Percentiles rank a stretch among this genome's conserved stretches.
Conservation (phyloP, 495 filamentous ascomycete genomes). For the Cudoniella acicularis region DNA sequence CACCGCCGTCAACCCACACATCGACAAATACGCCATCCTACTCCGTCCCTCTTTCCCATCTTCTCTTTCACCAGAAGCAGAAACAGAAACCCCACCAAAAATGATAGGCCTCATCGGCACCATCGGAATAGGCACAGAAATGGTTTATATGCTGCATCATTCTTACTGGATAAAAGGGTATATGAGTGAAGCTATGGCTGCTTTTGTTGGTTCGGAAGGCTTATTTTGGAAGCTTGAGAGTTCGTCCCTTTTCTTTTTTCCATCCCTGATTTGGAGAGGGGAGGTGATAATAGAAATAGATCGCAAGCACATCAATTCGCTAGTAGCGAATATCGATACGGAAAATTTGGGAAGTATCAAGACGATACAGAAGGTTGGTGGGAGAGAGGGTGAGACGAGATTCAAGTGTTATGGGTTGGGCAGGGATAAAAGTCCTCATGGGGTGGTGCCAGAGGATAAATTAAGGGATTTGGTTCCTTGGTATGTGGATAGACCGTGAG, state of each 20-base stretch:
- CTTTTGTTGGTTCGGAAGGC: background rate
- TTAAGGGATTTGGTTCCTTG: background rate
- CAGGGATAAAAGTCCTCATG: background rate
- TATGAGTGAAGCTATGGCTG: background rate
- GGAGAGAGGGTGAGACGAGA: background rate
- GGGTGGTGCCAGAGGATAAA: slow-evolving; percentile 2
- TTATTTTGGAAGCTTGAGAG: slow-evolving; percentile 2
- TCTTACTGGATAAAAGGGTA: background rate
- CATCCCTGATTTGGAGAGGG: background rate
- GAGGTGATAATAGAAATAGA: background rate
- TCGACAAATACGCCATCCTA: slow-evolving; percentile 6
- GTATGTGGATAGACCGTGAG: background rate
- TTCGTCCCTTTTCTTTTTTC: background rate
- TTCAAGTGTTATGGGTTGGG: background rate
- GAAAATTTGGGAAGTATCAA: background rate
- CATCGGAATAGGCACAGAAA: background rate
- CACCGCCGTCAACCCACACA: background rate
- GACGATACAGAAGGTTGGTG: slow-evolving; percentile 4
- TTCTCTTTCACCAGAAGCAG: background rate
- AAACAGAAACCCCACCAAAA: background rate
- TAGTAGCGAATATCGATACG: slow-evolving; percentile 2
- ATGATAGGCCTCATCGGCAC: slow-evolving; percentile 6
- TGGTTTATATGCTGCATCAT: background rate
- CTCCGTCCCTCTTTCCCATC: too few species aligned
- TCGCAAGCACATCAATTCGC: background rate